Percentiles rank a stretch among this genome's conserved stretches.
These are phyloP conservation scores for Cinnamomum chago DNA, from an alignment of 164 flowering plant genomes.

Conservation along the genomic window DNA sequence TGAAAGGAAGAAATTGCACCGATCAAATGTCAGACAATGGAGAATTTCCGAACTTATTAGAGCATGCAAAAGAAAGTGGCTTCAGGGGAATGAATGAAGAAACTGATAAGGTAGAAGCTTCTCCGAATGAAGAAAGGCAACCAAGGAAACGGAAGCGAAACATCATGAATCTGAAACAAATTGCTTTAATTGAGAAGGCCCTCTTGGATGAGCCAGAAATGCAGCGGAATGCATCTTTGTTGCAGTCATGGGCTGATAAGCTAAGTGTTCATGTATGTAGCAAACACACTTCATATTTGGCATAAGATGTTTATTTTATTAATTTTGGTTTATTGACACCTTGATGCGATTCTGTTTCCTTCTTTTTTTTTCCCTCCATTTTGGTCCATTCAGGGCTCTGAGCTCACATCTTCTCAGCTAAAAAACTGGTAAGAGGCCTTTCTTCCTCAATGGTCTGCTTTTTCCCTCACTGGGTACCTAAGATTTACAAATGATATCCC, in stretches of 20 bases:
- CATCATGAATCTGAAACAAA: constrained; percentile 84
- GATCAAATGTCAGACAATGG: constrained; percentile 35
- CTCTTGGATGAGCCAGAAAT: constrained; percentile 85
- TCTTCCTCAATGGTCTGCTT: not conserved
- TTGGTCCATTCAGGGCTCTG: constrained; percentile 72
- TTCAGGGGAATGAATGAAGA: constrained; percentile 27
- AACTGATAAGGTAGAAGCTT: constrained; percentile 46
- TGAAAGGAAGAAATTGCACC: constrained; percentile 38
- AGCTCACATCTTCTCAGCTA: constrained; percentile 78
- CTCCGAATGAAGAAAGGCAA: constrained; percentile 54
- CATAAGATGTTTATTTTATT: not conserved
- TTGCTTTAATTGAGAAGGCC: constrained; percentile 63
- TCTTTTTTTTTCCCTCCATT: not conserved
- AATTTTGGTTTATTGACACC: not conserved
- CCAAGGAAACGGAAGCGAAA: constrained; percentile 78
- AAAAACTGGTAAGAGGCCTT: constrained; percentile 71
- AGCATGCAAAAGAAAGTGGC: constrained; percentile 33
- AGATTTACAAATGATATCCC: not conserved
- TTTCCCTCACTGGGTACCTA: not conserved
- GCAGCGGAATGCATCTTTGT: constrained; percentile 69
- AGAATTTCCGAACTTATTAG: constrained; percentile 27
- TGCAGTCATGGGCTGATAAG: constrained; percentile 80
- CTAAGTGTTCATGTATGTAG: constrained; percentile 67
- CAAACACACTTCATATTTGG: not conserved
- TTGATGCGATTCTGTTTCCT: not conserved